Percentiles rank a stretch among this genome's conserved stretches.
These are phyloP conservation scores for Ophiostoma tasmaniense DNA, from an alignment of 2,329 filamentous ascomycete species.

Conservation along the genomic window DNA sequence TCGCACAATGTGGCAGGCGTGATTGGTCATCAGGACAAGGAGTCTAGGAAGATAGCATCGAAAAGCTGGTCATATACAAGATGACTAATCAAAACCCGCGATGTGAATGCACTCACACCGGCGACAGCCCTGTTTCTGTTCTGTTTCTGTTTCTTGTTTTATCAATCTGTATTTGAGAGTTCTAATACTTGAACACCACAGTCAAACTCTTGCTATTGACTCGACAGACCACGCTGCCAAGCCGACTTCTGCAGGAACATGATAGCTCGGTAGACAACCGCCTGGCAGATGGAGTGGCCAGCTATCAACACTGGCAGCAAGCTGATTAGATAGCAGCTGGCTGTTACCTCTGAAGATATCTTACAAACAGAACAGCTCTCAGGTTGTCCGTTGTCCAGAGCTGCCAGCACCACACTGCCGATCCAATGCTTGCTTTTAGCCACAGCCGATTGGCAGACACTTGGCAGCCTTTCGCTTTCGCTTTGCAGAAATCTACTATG, in stretches of 20 bases:
- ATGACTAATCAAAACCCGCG: not conserved
- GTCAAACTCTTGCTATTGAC: too few relatives aligned
- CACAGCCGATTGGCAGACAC: not conserved
- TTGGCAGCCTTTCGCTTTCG: not conserved
- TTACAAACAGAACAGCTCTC: too few relatives aligned
- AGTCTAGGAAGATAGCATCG: not conserved
- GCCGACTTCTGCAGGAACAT: not conserved
- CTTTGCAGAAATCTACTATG: not conserved
- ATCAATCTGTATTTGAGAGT: not conserved
- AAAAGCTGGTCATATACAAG: not conserved
- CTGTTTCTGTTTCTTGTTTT: too few relatives aligned
- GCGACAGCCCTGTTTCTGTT: not conserved
- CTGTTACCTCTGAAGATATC: too few relatives aligned
- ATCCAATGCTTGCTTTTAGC: not conserved
- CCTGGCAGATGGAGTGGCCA: not conserved
- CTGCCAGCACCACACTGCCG: not conserved
- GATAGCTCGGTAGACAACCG: not conserved
- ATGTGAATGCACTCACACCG: not conserved
- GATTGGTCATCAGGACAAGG: conserved; percentile 3
- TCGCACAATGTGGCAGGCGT: not conserved
- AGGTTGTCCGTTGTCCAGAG: not conserved
- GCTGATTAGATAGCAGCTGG: not conserved
- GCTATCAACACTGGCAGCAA: not conserved
- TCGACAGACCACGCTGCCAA: not conserved
- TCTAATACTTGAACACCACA: too few relatives aligned